These are phyloP conservation scores for Cytospora leucostoma DNA, from an alignment of 2,329 filamentous ascomycete species.

Conservation along the genomic window DNA sequence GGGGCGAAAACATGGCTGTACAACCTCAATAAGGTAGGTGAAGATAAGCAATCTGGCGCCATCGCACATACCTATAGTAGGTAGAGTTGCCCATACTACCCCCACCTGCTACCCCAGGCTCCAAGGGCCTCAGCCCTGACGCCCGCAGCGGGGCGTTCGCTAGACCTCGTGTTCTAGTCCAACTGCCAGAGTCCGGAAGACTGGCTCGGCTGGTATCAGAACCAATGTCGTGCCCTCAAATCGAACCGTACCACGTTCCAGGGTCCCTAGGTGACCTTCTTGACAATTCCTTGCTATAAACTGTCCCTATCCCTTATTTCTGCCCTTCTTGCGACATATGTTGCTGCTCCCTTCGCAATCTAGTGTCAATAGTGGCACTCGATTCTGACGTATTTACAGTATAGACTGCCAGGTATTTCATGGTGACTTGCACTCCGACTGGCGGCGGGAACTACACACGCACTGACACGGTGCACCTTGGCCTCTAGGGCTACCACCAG, in stretches of 20 bases:
- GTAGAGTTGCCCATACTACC: not conserved
- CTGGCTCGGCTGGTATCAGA: not conserved
- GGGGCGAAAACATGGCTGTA: not conserved
- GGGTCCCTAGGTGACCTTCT: not conserved
- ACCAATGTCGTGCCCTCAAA: not conserved
- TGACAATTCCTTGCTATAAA: not conserved
- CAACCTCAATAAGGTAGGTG: not conserved
- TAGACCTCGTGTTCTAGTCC: not conserved
- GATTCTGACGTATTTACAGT: not conserved
- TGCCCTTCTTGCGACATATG: not conserved
- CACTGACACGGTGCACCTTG: too few relatives aligned
- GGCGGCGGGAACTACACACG: not conserved
- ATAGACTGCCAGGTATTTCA: too few relatives aligned
- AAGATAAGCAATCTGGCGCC: not conserved
- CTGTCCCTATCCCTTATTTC: not conserved
- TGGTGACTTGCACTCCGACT: not conserved
- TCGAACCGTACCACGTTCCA: not conserved
- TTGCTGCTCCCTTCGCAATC: not conserved
- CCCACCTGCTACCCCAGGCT: not conserved
- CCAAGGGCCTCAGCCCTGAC: constrained; percentile 3
- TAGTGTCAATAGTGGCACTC: not conserved
- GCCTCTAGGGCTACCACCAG: not conserved
- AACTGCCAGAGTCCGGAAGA: not conserved
- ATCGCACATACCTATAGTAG: not conserved
- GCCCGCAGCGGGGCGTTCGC: not conserved